Conservation (phyloP, 2,329 filamentous ascomycete genomes). For the Bipolaris victoriae region DNA sequence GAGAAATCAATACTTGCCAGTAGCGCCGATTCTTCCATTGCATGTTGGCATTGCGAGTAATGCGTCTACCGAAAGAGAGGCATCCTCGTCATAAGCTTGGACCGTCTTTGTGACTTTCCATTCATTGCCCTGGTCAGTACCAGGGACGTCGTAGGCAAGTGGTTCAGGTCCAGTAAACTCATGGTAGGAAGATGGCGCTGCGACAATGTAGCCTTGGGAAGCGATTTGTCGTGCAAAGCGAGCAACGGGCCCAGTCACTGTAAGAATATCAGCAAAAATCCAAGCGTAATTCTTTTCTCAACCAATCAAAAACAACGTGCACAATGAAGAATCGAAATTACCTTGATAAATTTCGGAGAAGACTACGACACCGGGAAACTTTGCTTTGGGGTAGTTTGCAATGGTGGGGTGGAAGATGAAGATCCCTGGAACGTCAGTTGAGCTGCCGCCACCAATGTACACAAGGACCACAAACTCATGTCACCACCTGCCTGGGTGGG, state of each 20-base stretch:
- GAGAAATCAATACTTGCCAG: slow-evolving; percentile 25
- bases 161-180: slow-evolving; percentile 88
- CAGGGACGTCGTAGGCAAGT: slow-evolving; percentile 82
- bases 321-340: slow-evolving; percentile 46
- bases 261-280: neutral
- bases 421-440: slow-evolving; percentile 65
- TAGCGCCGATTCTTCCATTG: slow-evolving; percentile 69
- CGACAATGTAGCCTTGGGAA: slow-evolving; percentile 91
- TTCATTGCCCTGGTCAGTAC: slow-evolving; percentile 85
- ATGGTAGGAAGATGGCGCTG: slow-evolving; percentile 88
- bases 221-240: slow-evolving; percentile 92
- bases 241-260: slow-evolving; percentile 84
- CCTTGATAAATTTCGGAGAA: slow-evolving; percentile 98
- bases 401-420: slow-evolving; percentile 88
- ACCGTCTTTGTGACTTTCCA: slow-evolving; percentile 88
- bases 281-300: neutral
- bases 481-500: slow-evolving; percentile 64
- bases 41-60: slow-evolving; percentile 57
- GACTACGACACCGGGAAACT: slow-evolving; percentile 84
- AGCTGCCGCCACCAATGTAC: neutral
- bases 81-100: slow-evolving; percentile 76
- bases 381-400: slow-evolving; percentile 84
- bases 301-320: neutral
- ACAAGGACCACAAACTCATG: slow-evolving; percentile 57
- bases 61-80: slow-evolving; percentile 52